These are phyloP conservation scores for Lignosus rhinocerotis DNA, from an alignment of 1,284 basidiomycete genomes.

Conservation along the genomic window DNA sequence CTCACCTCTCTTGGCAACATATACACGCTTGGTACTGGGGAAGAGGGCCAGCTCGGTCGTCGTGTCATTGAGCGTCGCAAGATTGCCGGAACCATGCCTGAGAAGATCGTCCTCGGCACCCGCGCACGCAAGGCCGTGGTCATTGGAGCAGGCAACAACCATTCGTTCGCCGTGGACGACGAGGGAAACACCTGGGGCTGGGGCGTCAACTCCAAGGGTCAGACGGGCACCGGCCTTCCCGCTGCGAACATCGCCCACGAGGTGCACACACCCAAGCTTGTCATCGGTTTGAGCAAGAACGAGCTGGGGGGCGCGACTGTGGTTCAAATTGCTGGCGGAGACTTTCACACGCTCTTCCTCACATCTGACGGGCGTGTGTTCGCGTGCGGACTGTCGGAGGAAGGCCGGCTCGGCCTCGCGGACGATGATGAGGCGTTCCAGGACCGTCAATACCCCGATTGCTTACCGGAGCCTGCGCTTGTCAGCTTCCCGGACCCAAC, in stretches of 20 bases:
- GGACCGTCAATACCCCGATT: conserved; percentile 51
- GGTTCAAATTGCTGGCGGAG: conserved; percentile 74
- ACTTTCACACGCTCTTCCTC: conserved; percentile 88
- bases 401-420: conserved; percentile 75
- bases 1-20: conserved; percentile 84
- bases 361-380: conserved; percentile 83
- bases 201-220: conserved; percentile 84
- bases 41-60: conserved; percentile 85
- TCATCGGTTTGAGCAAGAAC: conserved; percentile 66
- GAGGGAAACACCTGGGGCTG: conserved; percentile 85
- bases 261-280: conserved; percentile 69
- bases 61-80: conserved; percentile 83
- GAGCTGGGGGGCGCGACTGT: conserved; percentile 71
- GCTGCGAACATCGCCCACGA: conserved; percentile 50
- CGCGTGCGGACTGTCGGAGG: conserved; percentile 79
- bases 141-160: conserved; percentile 81
- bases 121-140: conserved; percentile 69
- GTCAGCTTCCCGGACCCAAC: conserved; percentile 69
- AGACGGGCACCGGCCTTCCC: conserved; percentile 59
- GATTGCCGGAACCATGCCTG: conserved; percentile 81
- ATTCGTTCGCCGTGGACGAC: conserved; percentile 88
- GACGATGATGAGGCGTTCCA: conserved; percentile 59
- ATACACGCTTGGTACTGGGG: conserved; percentile 86
- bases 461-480: conserved; percentile 61
- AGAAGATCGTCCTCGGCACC: conserved; percentile 74